These are phyloP conservation scores for Erysimum cheiranthoides DNA, from an alignment of 345 rosid genomes.

Conservation along the genomic window DNA sequence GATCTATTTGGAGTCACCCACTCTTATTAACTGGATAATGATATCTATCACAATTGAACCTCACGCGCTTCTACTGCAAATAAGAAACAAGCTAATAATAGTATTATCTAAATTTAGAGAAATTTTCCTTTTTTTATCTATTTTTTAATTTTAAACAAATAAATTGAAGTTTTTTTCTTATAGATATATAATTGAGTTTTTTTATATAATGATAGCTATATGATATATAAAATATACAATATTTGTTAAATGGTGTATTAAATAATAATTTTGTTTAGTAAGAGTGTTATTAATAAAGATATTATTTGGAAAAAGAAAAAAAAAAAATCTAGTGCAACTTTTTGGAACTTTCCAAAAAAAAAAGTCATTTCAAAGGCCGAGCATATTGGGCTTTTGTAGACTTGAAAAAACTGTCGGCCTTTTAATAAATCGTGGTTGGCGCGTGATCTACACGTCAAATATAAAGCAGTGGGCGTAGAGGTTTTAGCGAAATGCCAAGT, in stretches of 20 bases:
- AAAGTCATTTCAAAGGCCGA: neutral
- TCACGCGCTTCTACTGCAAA: slow-evolving; percentile 16
- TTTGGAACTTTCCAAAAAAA: too few species aligned
- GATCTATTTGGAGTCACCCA: slow-evolving; percentile 34
- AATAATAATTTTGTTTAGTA: too few species aligned
- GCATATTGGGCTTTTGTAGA: slow-evolving; percentile 8
- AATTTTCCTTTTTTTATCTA: neutral
- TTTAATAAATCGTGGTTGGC: neutral
- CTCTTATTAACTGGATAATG: slow-evolving; percentile 29
- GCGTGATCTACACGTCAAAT: slow-evolving; percentile 19
- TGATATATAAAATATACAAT: too few species aligned
- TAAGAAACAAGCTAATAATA: neutral
- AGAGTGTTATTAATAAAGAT: too few species aligned
- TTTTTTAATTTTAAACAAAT: too few species aligned
- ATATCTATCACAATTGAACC: slow-evolving; percentile 3
- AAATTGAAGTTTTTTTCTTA: too few species aligned
- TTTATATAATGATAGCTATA: neutral
- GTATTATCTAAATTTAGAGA: neutral
- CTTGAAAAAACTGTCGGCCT: neutral
- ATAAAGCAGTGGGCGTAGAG: neutral
- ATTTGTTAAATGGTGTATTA: too few species aligned
- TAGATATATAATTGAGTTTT: neutral
- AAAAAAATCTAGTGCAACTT: too few species aligned
- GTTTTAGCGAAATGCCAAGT: slow-evolving; percentile 18
- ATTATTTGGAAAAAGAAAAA: too few species aligned